Evolutionary conservation across 768 basidiomycete genomes (phyloP), one percentile per base, ranked within the genome.

Genomic region (Naganishia kalamii): DNA sequence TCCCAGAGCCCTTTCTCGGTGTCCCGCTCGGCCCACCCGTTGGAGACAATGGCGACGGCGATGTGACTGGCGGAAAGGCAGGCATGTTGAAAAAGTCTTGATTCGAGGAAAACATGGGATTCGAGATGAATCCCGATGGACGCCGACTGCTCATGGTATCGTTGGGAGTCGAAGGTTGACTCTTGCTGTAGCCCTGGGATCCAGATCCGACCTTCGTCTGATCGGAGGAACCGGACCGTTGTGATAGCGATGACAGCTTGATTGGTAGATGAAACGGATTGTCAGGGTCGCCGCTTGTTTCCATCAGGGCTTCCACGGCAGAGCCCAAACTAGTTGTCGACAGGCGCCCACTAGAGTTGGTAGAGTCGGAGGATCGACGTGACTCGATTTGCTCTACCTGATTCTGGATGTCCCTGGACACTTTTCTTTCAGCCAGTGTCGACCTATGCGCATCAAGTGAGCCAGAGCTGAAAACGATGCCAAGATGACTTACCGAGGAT

Each of bases 301-400:
- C 54, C 11, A 63, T 1, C 33, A 63, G 29, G 1, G 48, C 48
- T n/a, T 63, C 62, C 13, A 63, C 48, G 3, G 62, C 62, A 25
- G 62, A 49, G 21, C 62, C 48, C 1, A 63, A 21, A 13, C 48
- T 50, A n/a, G 27, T 30, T 4, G 11, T 32, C 4, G 43, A 61
- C 6, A 32, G 19, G 32, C 60, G 60, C 15, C 43, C 43, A 25
- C 60, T 48, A 12, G 60, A 48, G 21, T 23, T 23, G 23, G 43
- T 61, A 6, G 43, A 48, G 27, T 17, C 46, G 27, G 60, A 46
- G 11, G 43, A 61, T 13, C 60, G 60, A 4, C 60, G 60, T 1
- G 60, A 48, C 17, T 29, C 29, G n/a, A 47, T 10, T 27, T 46
- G 43, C 25, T 32, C 43, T 17, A 61, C 30, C 21, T 61, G 43